phyloP scores from a whole-genome alignment of 2,329 filamentous ascomycete species.

The Alternaria angustiovoidea region DNA sequence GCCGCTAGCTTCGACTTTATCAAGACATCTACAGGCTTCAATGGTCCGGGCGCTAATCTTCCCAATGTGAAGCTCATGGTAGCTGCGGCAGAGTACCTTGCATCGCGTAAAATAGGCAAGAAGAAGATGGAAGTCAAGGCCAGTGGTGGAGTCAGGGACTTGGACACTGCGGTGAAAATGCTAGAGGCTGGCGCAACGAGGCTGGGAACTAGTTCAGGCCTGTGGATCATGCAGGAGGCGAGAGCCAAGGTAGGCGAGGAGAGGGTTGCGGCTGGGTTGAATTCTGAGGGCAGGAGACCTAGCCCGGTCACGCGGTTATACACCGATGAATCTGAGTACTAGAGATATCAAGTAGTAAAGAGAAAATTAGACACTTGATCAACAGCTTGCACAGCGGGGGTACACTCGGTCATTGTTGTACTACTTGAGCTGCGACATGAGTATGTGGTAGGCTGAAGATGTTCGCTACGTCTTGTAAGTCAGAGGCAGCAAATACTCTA shows the following conservation, averaged over 20 bases:
- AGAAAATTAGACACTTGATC: background rate
- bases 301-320: constrained; percentile 46
- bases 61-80: constrained; percentile 65
- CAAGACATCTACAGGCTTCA: constrained; percentile 69
- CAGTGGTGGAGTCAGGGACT: constrained; percentile 63
- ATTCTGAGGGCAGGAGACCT: constrained; percentile 21
- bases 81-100: constrained; percentile 56
- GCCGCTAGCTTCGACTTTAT: constrained; percentile 65
- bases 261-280: constrained; percentile 29
- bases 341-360: background rate
- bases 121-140: constrained; percentile 64
- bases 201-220: constrained; percentile 64
- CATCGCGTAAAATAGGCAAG: constrained; percentile 36
- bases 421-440: background rate
- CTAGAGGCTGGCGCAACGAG: constrained; percentile 64
- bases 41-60: constrained; percentile 61
- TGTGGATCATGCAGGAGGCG: constrained; percentile 63
- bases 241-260: constrained; percentile 35
- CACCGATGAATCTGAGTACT: constrained; percentile 43
- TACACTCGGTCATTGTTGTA: background rate
- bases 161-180: constrained; percentile 62
- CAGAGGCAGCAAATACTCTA: too few species aligned
- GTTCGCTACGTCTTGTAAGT: too few species aligned
- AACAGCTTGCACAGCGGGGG: background rate
- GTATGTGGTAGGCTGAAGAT: background rate